Percentiles rank a stretch among this genome's conserved stretches.
Evolutionary conservation across 2,329 filamentous ascomycete genomes (phyloP).

Genomic region (Chalaropsis ovoidea): DNA sequence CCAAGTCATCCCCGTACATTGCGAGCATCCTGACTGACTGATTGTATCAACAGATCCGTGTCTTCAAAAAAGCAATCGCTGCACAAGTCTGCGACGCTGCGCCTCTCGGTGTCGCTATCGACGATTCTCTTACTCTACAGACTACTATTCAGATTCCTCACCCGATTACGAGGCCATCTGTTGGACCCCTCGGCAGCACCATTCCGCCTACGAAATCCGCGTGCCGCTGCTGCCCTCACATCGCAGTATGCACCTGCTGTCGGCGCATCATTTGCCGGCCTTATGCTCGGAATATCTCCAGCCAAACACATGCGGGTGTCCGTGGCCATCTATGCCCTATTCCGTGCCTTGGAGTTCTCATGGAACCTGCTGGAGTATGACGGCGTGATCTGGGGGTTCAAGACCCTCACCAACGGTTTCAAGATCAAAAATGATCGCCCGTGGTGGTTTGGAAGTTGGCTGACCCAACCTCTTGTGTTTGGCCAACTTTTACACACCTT

Average conservation of each 20-base stretch:
- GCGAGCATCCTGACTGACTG: conserved; percentile 11
- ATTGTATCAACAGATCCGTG: conserved; percentile 27
- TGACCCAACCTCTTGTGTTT: conserved; percentile 65
- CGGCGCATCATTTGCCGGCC: conserved; percentile 78
- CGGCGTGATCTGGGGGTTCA: conserved; percentile 54
- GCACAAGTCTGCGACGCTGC: conserved; percentile 58
- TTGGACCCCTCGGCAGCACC: conserved; percentile 68
- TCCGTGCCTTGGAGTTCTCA: conserved; percentile 70
- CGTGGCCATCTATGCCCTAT: conserved; percentile 70
- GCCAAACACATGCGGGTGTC: conserved; percentile 58
- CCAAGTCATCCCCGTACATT: conserved; percentile 14
- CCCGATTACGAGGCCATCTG: conserved; percentile 64
- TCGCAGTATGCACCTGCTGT: conserved; percentile 77
- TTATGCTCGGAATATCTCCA: conserved; percentile 68
- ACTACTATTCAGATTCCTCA: conserved; percentile 81
- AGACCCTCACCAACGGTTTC: conserved; percentile 29
- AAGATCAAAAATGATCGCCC: conserved; percentile 55
- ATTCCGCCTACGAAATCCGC: conserved; percentile 75
- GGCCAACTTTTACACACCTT: conserved; percentile 68
- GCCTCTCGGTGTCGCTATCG: conserved; percentile 73
- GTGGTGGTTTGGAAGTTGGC: conserved; percentile 77
- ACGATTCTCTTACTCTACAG: conserved; percentile 81
- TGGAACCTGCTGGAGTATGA: conserved; percentile 76
- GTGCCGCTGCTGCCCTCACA: conserved; percentile 62
- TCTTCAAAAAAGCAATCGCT: conserved; percentile 42